Evolutionary conservation across 176 grass and related monocot species (phyloP), one percentile per base, ranked within the genome.

Genomic region (Carex littledalei): DNA sequence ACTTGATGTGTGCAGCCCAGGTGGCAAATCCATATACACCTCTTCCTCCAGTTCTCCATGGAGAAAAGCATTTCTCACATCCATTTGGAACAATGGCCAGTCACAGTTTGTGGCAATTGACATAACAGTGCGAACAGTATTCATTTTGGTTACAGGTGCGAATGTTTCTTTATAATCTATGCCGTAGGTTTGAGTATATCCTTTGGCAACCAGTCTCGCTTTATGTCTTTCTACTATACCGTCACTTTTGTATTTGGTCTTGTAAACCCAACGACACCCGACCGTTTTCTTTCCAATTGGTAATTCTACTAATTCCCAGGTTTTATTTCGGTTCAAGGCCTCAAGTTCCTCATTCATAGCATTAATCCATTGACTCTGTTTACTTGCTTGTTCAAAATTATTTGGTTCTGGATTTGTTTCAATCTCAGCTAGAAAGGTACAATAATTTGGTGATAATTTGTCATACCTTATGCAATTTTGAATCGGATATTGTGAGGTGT

Each of bases 331-430:
- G 3, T 62, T 2, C 14, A 81, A 15, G 12, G 78, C 78, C 4
- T 61, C 18, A 6, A 81, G 20, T 81, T 81, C 78, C 12, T 81
- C 57, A 4, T 81, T n/a, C 78, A 81, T 81, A 29, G 45, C 78
- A 16, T 2, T 57, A 16, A 50, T 62, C 78, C 57, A 81, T 3
- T 41, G 6, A 43, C 9, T 4, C 5, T 32, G 67, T 26, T 26
- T 72, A 12, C 41, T 72, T 26, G 67, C 67, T 6, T 39, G 32
- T 4, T 72, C 67, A 72, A 43, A 72, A 10, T 14, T 72, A 16
- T 7, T 72, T 39, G 29, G 67, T 37, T 72, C 67, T 43, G 17
- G 41, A 15, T 72, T 12, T 10, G 16, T 5, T 2, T 72, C 50
- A 53, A 53, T 53, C 12, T 1, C 11, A 14, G 8, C 1, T 12